These are phyloP conservation scores for Avena insularis DNA, from an alignment of 176 grass and related monocot genomes.

Conservation along the genomic window DNA sequence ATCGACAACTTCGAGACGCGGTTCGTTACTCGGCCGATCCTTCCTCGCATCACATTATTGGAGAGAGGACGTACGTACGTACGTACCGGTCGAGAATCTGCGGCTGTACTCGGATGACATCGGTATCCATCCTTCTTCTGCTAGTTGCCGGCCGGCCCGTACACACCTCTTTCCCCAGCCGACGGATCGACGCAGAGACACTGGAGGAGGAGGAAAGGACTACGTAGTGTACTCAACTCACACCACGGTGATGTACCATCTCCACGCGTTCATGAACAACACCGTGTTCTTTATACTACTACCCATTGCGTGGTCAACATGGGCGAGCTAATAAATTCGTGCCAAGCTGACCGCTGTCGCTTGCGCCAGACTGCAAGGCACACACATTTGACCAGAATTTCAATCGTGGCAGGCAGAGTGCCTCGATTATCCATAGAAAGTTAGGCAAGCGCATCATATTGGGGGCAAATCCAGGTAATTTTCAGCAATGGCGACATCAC, in stretches of 20 bases:
- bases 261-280: neutral
- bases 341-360: neutral
- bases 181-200: neutral
- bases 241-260: neutral
- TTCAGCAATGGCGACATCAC: neutral
- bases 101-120: conserved; percentile 36
- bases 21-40: conserved; percentile 29
- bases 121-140: conserved; percentile 34
- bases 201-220: conserved; percentile 25
- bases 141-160: conserved; percentile 14
- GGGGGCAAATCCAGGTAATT: neutral
- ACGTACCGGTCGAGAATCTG: conserved; percentile 26
- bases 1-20: conserved; percentile 48
- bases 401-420: neutral
- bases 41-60: conserved; percentile 42
- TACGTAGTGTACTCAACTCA: neutral
- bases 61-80: neutral
- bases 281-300: neutral
- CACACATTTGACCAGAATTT: conserved; percentile 14
- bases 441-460: neutral
- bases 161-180: conserved; percentile 34
- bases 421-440: neutral
- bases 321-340: neutral
- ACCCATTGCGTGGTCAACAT: conserved; percentile 26
- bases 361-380: neutral